These are phyloP conservation scores for Aspergillus amoenus DNA, from an alignment of 2,329 filamentous ascomycete species.

Conservation along the genomic window DNA sequence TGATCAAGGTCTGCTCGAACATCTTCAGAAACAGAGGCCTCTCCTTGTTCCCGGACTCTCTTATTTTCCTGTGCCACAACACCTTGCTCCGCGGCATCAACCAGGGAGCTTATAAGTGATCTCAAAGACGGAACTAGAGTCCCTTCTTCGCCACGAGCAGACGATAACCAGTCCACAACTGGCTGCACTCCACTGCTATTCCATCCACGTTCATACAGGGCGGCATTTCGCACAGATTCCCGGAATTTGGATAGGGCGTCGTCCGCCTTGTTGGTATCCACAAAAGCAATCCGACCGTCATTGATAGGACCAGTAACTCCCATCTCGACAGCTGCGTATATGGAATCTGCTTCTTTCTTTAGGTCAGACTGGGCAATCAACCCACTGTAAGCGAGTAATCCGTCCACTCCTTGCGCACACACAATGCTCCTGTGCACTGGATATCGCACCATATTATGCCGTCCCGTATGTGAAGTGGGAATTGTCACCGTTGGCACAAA, in stretches of 20 bases:
- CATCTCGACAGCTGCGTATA: conserved; percentile 39
- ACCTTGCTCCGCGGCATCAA: conserved; percentile 45
- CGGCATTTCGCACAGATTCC: conserved; percentile 66
- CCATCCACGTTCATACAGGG: conserved; percentile 73
- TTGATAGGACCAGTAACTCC: conserved; percentile 47
- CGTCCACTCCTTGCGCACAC: conserved; percentile 70
- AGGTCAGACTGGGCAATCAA: conserved; percentile 32
- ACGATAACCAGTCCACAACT: conserved; percentile 64
- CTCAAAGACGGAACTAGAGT: conserved; percentile 66
- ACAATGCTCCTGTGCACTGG: conserved; percentile 82
- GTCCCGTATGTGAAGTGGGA: conserved; percentile 61
- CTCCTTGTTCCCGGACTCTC: conserved; percentile 30
- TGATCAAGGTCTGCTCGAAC: conserved; percentile 54
- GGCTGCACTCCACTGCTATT: conserved; percentile 67
- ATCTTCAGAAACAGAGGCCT: conserved; percentile 40
- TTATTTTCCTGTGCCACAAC: conserved; percentile 29
- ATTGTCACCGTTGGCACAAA: conserved; percentile 76
- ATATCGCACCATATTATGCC: conserved; percentile 67
- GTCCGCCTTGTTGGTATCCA: conserved; percentile 65
- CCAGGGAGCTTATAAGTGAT: conserved; percentile 65
- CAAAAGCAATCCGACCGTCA: conserved; percentile 42
- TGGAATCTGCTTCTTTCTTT: conserved; percentile 30
- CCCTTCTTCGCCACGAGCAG: conserved; percentile 36
- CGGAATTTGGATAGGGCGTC: conserved; percentile 68
- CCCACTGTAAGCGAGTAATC: conserved; percentile 49